phyloP scores from a whole-genome alignment of 352 stramenopile species.

The Phytophthora citricola region DNA sequence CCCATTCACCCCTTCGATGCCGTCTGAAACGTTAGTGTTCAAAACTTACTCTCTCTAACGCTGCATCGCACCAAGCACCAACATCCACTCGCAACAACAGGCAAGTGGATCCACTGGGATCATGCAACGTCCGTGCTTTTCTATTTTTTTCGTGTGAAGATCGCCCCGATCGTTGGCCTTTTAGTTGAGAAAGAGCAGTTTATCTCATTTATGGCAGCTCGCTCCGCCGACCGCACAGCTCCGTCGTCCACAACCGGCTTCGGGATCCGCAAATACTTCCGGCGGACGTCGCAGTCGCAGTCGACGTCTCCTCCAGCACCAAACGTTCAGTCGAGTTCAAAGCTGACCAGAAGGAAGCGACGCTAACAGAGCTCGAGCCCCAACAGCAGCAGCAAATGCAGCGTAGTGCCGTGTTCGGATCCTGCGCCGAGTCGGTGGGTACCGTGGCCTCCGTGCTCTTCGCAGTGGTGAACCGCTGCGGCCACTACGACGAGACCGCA shows the following conservation, averaged over 20 bases:
- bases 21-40: no score
- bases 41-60: no score
- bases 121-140: constrained; percentile 9
- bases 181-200: constrained; percentile 23
- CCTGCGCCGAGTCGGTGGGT: constrained; percentile 59
- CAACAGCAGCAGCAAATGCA: constrained; percentile 26
- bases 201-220: constrained; percentile 16
- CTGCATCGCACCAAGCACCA: no score
- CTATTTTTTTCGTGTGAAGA: constrained; percentile 34
- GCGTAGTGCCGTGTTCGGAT: constrained; percentile 54
- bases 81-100: background rate
- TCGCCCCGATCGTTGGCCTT: constrained; percentile 3
- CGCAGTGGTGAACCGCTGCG: constrained; percentile 45
- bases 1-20: no score
- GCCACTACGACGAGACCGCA: constrained; percentile 36
- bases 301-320: background rate
- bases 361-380: constrained; percentile 12
- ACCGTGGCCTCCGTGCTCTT: constrained; percentile 62
- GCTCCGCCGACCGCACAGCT: constrained; percentile 5
- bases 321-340: constrained; percentile 12
- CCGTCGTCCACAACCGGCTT: constrained; percentile 29
- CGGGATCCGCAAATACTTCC: constrained; percentile 43
- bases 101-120: constrained; percentile 1
- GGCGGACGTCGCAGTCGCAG: constrained; percentile 32
- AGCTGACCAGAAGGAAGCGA: constrained; percentile 2